Evolutionary conservation across 495 filamentous ascomycete genomes (phyloP), one percentile per base, ranked within the genome.

Genomic region (Haplographium delicatum): DNA sequence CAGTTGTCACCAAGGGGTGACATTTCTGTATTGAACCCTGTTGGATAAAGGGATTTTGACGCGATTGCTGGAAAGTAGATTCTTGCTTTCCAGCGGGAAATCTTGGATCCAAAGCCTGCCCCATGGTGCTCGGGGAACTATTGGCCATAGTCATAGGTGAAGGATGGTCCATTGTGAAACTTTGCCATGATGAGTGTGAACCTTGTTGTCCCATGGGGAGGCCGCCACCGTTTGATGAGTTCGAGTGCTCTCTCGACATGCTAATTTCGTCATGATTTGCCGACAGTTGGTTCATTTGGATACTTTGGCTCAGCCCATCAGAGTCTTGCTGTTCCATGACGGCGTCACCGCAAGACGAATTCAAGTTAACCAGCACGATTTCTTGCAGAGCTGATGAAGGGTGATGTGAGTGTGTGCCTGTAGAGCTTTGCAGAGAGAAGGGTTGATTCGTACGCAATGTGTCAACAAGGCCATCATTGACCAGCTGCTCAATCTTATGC

Each of bases 401-500:
- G n/a, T n/a, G n/a, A n/a, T n/a, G n/a, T n/a, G n/a, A n/a, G n/a
- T n/a, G n/a, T n/a, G n/a, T n/a, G n/a, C n/a, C n/a, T n/a, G n/a
- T n/a, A n/a, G n/a, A n/a, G n/a, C n/a, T n/a, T n/a, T n/a, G n/a
- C n/a, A n/a, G n/a, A n/a, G n/a, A n/a, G n/a, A n/a, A n/a, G n/a
- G n/a, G n/a, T n/a, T n/a, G n/a, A n/a, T n/a, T n/a, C n/a, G n/a
- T n/a, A n/a, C n/a, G n/a, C n/a, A n/a, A n/a, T n/a, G n/a, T n/a
- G n/a, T n/a, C n/a, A n/a, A n/a, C n/a, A n/a, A n/a, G n/a, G n/a
- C n/a, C n/a, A n/a, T n/a, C n/a, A n/a, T n/a, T n/a, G n/a, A n/a
- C n/a, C n/a, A n/a, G n/a, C n/a, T n/a, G n/a, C 35, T 39, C 35
- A 19, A 39, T 15, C 16, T 19, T 75, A 22, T 62, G 59, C 43